These are phyloP conservation scores for Ceratopteris richardii DNA, from an alignment of 75 land plant genomes.

Conservation along the genomic window DNA sequence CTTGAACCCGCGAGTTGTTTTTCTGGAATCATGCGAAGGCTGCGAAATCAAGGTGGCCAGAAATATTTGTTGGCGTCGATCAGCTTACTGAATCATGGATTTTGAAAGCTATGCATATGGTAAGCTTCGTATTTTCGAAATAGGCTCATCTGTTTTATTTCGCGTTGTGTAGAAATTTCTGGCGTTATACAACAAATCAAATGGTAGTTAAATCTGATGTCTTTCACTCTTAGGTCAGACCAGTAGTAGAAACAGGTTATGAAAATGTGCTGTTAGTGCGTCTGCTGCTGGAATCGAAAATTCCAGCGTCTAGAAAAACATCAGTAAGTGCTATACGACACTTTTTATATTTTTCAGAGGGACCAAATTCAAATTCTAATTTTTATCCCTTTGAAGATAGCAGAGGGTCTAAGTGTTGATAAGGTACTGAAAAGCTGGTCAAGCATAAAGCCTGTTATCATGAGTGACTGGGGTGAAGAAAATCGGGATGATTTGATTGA, in stretches of 20 bases:
- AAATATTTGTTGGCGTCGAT: conserved; percentile 53
- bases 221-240: conserved; percentile 59
- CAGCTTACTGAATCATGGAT: conserved; percentile 75
- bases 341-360: no score
- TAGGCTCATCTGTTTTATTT: not conserved
- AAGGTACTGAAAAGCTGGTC: conserved; percentile 76
- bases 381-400: conserved; percentile 39
- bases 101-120: conserved; percentile 76
- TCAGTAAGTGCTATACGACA: conserved; percentile 41
- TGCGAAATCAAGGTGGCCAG: conserved; percentile 86
- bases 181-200: no score
- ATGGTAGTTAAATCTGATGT: no score
- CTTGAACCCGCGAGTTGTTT: not conserved
- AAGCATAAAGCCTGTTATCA: conserved; percentile 64
- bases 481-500: conserved; percentile 58
- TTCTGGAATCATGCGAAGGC: conserved; percentile 38
- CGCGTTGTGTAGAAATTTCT: not conserved
- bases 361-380: no score
- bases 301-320: conserved; percentile 50
- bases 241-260: conserved; percentile 98
- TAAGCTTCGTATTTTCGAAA: conserved; percentile 14
- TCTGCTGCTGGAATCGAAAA: conserved; percentile 67
- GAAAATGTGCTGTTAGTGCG: conserved; percentile 94
- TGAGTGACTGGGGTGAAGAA: conserved; percentile 75
- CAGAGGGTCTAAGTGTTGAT: conserved; percentile 64